Evolutionary conservation across 2,329 filamentous ascomycete species (phyloP).

Genomic region (Sarocladium oryzae): DNA sequence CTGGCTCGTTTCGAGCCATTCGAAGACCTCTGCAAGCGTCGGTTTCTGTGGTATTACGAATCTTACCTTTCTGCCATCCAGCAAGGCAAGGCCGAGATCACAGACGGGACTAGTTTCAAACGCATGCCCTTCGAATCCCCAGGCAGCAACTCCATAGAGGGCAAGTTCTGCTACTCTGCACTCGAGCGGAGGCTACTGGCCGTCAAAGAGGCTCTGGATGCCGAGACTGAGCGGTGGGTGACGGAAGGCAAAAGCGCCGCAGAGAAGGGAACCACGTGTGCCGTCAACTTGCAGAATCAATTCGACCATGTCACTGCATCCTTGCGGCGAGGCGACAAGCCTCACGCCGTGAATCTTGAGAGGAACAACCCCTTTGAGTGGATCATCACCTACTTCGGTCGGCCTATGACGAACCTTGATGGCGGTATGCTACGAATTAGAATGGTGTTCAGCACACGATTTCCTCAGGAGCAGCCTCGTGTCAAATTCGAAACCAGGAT

Average conservation of each 20-base stretch:
- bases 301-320: slow-evolving; percentile 74
- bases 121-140: slow-evolving; percentile 76
- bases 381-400: slow-evolving; percentile 82
- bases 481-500: slow-evolving; percentile 73
- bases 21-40: slow-evolving; percentile 80
- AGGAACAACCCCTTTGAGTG: slow-evolving; percentile 85
- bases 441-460: slow-evolving; percentile 73
- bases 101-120: slow-evolving; percentile 59
- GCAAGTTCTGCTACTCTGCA: slow-evolving; percentile 73
- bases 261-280: slow-evolving; percentile 62
- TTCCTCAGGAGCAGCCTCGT: slow-evolving; percentile 83
- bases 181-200: slow-evolving; percentile 62
- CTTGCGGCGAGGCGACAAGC: slow-evolving; percentile 64
- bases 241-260: slow-evolving; percentile 56
- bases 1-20: slow-evolving; percentile 72
- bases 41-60: slow-evolving; percentile 94
- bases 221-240: slow-evolving; percentile 68
- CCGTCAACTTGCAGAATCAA: slow-evolving; percentile 72
- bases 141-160: slow-evolving; percentile 75
- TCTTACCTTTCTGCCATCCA: slow-evolving; percentile 70
- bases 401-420: slow-evolving; percentile 88
- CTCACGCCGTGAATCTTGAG: slow-evolving; percentile 69
- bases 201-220: slow-evolving; percentile 64
- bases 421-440: slow-evolving; percentile 82
- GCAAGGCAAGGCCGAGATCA: slow-evolving; percentile 56